Base-by-base conservation (phyloP, 2,329 filamentous ascomycete species). In the Ceratocystiopsis minuta region DNA sequence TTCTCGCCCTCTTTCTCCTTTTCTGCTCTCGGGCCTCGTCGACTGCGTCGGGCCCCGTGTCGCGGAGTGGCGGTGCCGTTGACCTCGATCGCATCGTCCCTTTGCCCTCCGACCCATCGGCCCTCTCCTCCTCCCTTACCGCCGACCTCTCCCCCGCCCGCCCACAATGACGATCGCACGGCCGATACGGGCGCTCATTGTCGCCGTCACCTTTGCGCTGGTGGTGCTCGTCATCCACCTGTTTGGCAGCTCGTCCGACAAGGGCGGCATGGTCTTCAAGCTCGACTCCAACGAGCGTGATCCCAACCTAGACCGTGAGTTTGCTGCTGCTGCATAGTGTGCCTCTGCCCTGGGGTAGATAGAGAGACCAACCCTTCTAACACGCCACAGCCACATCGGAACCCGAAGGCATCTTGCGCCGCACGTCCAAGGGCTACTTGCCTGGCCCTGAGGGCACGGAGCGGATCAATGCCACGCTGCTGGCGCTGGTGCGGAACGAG, bases 401-500 rank as follows among this genome's bases (percentile, higher is more conserved):
- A 59, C 88, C 88, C 17, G 72, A 79, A 48, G 87, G 84, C 41
- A 65, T 72, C 14, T 65, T 96, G 50, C 75, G 72, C 54, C 75
- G 84, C 58, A 75, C 79, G 32, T 78, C 77, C 42, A 67, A 82
- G 50, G 79, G 80, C 54, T 96, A 96, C 60, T 74, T 75, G 41
- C 75, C 82, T 41, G 73, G 85, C 54, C 78, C 80, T 54, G 65
- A 72, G 40, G 73, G 85, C 47, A 82, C 80, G 41, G 77, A 80
- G 50, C 83, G 90, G 55, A 90, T 94, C 59, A 90, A 93, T 59
- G 90, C 90, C 45, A 96, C 90, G 4, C 69, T 98, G 44, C 70
- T 98, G 50, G 81, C 86, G 17, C 72, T 98, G 34, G 90, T 98
- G 43, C 79, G 90, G 47, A 98, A 98, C 55, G 77, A 83, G 56